These are phyloP conservation scores for Pholiota conissans DNA, from an alignment of 768 basidiomycete genomes.

Conservation along the genomic window DNA sequence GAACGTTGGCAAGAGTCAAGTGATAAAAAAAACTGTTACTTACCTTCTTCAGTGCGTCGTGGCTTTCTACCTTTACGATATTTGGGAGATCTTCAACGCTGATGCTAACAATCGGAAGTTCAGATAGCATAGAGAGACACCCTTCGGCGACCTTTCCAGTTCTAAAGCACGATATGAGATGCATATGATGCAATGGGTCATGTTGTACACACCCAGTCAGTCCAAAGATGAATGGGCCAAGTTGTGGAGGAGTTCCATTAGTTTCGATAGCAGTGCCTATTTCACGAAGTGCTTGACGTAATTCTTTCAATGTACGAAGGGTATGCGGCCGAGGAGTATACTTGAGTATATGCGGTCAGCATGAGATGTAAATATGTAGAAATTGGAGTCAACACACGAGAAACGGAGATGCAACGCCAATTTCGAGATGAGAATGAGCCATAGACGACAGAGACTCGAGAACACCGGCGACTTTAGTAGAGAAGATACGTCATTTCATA, in stretches of 20 bases:
- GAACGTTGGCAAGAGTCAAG: not conserved
- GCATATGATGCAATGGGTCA: not conserved
- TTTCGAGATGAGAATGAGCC: slow-evolving; percentile 75
- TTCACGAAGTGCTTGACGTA: slow-evolving; percentile 53
- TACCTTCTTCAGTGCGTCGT: slow-evolving; percentile 60
- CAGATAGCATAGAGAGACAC: slow-evolving; percentile 65
- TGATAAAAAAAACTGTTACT: not conserved
- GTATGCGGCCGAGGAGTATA: slow-evolving; percentile 83
- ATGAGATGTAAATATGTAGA: not conserved
- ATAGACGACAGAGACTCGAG: slow-evolving; percentile 79
- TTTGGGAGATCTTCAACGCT: not conserved
- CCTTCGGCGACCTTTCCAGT: slow-evolving; percentile 84
- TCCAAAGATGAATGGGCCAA: slow-evolving; percentile 81
- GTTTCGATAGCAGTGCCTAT: slow-evolving; percentile 57
- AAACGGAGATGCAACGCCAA: slow-evolving; percentile 82
- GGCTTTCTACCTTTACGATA: slow-evolving; percentile 29
- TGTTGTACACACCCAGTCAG: slow-evolving; percentile 67
- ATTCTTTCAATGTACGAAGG: slow-evolving; percentile 51
- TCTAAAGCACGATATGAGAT: slow-evolving; percentile 33
- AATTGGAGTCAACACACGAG: slow-evolving; percentile 48
- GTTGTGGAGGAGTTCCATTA: slow-evolving; percentile 57
- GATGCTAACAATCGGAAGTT: slow-evolving; percentile 68
- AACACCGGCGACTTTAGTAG: slow-evolving; percentile 71
- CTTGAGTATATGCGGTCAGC: slow-evolving; percentile 30
- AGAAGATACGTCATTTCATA: slow-evolving; percentile 2